phyloP scores from a whole-genome alignment of 2,329 filamentous ascomycete genomes.

The Apiospora sp. region DNA sequence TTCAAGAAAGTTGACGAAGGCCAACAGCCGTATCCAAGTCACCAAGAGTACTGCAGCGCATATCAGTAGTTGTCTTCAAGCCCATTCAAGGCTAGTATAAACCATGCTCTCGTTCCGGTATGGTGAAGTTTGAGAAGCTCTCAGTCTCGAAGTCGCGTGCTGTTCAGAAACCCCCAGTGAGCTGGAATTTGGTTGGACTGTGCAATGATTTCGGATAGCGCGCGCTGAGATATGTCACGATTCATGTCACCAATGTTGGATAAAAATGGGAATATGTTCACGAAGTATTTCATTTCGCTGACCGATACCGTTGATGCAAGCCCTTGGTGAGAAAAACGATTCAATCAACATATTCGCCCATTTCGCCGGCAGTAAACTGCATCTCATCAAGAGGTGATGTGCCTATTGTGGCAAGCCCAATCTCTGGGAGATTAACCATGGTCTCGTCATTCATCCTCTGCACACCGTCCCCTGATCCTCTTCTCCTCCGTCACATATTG shows the following conservation, averaged over 20 bases:
- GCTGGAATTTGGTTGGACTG: not conserved
- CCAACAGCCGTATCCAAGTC: too few species aligned
- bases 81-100: too few species aligned
- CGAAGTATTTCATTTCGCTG: constrained; percentile 52
- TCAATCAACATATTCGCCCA: constrained; percentile 34
- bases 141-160: not conserved
- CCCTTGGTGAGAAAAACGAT: constrained; percentile 40
- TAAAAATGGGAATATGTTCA: constrained; percentile 25
- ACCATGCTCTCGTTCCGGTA: too few species aligned
- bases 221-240: not conserved
- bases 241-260: not conserved
- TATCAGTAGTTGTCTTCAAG: too few species aligned
- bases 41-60: too few species aligned
- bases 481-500: not conserved
- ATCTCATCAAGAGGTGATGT: constrained; percentile 22
- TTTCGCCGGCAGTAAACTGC: constrained; percentile 29
- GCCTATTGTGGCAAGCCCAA: constrained; percentile 8
- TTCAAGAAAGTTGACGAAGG: too few species aligned
- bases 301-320: constrained; percentile 52
- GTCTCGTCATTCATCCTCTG: constrained; percentile 21
- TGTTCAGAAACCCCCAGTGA: not conserved
- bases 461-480: constrained; percentile 1
- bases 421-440: not conserved
- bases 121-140: not conserved
- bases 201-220: too few species aligned